Conservation (phyloP, 495 filamentous ascomycete genomes). For the Talaromyces proteolyticus region DNA sequence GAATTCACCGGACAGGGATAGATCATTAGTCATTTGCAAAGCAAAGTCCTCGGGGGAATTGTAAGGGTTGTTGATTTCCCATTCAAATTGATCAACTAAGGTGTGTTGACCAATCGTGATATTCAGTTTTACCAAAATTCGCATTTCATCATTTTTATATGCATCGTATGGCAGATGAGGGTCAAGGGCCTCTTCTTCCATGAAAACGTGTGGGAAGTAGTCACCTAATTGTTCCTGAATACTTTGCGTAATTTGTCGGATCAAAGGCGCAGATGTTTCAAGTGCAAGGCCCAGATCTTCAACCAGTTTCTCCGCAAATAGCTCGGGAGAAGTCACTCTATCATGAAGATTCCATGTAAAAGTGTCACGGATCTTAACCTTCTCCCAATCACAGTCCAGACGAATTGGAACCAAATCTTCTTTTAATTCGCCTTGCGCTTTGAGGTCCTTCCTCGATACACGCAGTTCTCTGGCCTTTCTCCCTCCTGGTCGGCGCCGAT, state of each 20-base stretch:
- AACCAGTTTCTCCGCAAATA: constrained; percentile 83
- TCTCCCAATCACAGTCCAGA: constrained; percentile 92
- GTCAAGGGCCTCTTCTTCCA: constrained; percentile 86
- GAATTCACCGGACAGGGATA: constrained; percentile 93
- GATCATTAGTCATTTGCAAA: constrained; percentile 75
- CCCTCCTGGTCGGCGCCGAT: constrained; percentile 67
- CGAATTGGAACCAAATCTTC: constrained; percentile 90
- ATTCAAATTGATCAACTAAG: constrained; percentile 95
- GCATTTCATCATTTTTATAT: constrained; percentile 98
- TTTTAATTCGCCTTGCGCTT: constrained; percentile 77
- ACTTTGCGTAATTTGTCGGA: constrained; percentile 71
- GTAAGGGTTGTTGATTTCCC: constrained; percentile 92
- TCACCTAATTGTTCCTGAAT: constrained; percentile 88
- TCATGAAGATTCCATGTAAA: constrained; percentile 99
- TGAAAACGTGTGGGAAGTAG: constrained; percentile 83
- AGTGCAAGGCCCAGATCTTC: constrained; percentile 83
- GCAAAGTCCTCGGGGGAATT: constrained; percentile 96
- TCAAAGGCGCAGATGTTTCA: constrained; percentile 55
- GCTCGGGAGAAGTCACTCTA: constrained; percentile 64
- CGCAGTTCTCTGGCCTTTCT: constrained; percentile 65
- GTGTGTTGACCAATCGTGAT: constrained; percentile 97
- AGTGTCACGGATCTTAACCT: constrained; percentile 91
- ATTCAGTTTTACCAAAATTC: constrained; percentile 89
- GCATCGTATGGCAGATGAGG: constrained; percentile 85
- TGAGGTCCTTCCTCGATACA: constrained; percentile 69